Conservation (phyloP, 164 flowering plant species). For the Macadamia tetraphylla region DNA sequence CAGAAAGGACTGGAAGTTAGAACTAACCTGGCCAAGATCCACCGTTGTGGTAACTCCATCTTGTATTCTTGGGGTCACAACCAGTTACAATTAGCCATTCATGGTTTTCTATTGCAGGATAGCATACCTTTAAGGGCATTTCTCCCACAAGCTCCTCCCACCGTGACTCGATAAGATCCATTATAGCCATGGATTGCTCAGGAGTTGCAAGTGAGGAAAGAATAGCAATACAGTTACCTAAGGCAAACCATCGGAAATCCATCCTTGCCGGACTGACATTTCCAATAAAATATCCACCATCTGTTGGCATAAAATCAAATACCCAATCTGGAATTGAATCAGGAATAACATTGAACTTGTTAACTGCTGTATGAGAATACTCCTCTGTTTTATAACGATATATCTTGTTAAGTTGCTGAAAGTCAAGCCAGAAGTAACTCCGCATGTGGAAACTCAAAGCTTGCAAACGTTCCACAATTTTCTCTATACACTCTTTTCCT, state of each 20-base stretch:
- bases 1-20: conserved; percentile 4
- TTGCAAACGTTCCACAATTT: conserved; percentile 28
- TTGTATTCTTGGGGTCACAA: conserved; percentile 36
- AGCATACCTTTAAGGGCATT: conserved; percentile 31
- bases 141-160: conserved; percentile 38
- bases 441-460: conserved; percentile 32
- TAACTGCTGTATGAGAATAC: conserved; percentile 35
- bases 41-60: conserved; percentile 39
- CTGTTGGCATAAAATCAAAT: conserved; percentile 35
- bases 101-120: conserved; percentile 34
- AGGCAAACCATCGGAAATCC: conserved; percentile 36
- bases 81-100: conserved; percentile 36
- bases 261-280: conserved; percentile 40
- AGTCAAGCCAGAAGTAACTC: conserved; percentile 34
- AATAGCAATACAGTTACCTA: conserved; percentile 36
- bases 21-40: conserved; percentile 39
- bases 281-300: conserved; percentile 34
- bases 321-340: conserved; percentile 39
- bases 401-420: conserved; percentile 32
- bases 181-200: conserved; percentile 34
- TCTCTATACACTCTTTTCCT: conserved; percentile 29
- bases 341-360: conserved; percentile 36
- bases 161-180: conserved; percentile 34
- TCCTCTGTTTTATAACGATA: conserved; percentile 39
- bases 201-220: conserved; percentile 35